Base-by-base conservation (phyloP, 2,329 filamentous ascomycete species). In the Ceratocystis colombiana region DNA sequence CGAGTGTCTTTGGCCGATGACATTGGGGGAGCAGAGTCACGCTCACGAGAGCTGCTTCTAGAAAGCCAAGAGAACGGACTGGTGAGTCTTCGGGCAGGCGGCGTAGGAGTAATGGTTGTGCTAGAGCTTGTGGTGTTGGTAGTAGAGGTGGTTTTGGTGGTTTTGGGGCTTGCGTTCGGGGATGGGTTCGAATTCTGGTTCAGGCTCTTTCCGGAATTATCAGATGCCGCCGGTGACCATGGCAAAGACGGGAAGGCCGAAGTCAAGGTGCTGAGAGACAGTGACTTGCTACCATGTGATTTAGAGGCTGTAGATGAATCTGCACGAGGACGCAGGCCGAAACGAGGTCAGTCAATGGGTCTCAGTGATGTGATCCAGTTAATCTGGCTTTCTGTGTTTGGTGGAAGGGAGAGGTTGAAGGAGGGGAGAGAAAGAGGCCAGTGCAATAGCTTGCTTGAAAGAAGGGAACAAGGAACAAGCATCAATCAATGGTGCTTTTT, bases 31-130 rank as follows among this genome's bases (percentile, higher is more conserved):
- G 81, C 80, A 10, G 84, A 83, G 73, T 81, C 67, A 63, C 67
- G 59, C 28, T 68, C 67, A n/a, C 67, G 67, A 5, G 67, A 68
- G 61, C 64, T 66, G 59, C 64, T 87, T 70, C 90, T 80, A 41
- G 89, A 90, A 48, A 95, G 81, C 86, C 89, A 93, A 48, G 89
- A 84, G 71, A 96, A 95, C n/a, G 88, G 90, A 70, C 89, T 90
- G 7, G 89, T 92, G 66, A 95, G 82, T 74, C 94, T 96, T 72
- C 90, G 81, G 68, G 82, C 70, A 12, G 78, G 76, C 1, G 79
- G 76, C 22, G 69, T 74, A 69, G 69, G 74, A 69, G 68, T 72
- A 1, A 64, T 46, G 20, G 57, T 64, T 25, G 57, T 50, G 67
- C 50, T 46, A 15, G 62, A 41, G 73, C 71, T 25, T 73, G 68